Conservation (phyloP, 192 early-diverging fungal genomes). For the Umbelopsis sp. region DNA sequence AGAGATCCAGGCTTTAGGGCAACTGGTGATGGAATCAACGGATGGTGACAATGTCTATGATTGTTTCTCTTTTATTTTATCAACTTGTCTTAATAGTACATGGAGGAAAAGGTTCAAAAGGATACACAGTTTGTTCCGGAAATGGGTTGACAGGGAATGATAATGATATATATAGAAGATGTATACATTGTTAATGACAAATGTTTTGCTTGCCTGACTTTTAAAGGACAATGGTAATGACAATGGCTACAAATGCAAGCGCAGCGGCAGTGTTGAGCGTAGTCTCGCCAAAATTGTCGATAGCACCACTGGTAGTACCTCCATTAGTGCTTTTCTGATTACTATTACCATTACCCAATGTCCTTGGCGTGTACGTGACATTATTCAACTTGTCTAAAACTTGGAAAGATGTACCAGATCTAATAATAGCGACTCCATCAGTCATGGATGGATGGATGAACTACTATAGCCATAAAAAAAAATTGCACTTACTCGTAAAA, state of each 20-base stretch:
- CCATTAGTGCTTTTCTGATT: background rate
- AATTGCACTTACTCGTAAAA: constrained; percentile 63
- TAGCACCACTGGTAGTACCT: background rate
- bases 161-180: background rate
- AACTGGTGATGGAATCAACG: too few species aligned
- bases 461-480: constrained; percentile 17
- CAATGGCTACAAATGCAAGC: background rate
- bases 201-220: too few species aligned
- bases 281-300: background rate
- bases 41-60: too few species aligned
- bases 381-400: constrained; percentile 12
- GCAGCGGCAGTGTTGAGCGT: background rate
- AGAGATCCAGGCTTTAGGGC: too few species aligned
- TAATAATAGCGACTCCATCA: background rate
- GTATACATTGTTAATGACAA: background rate
- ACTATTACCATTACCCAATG: background rate
- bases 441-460: background rate
- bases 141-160: too few species aligned
- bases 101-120: too few species aligned
- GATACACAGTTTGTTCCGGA: too few species aligned
- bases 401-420: background rate
- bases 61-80: too few species aligned
- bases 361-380: background rate
- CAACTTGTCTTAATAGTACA: too few species aligned
- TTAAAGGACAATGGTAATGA: background rate